Percentiles rank a stretch among this genome's conserved stretches.
Conservation (phyloP, 75 land plant genomes). For the Pinus tabuliformis region DNA sequence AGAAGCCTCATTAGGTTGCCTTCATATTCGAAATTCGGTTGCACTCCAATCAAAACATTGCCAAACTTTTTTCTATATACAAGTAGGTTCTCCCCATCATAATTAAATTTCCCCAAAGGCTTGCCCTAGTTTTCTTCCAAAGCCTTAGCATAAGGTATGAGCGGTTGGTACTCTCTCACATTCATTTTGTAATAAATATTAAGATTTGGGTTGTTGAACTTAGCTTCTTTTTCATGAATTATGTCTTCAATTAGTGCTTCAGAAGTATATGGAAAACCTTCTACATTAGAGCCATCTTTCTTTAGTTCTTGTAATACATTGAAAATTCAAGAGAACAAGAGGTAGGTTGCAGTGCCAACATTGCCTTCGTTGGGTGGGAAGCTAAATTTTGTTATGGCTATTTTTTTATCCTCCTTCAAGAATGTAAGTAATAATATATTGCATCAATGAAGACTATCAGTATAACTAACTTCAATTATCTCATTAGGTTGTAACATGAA, state of each 20-base stretch:
- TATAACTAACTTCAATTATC: background rate
- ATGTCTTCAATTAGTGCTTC: slow-evolving; percentile 26
- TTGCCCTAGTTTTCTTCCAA: slow-evolving; percentile 98
- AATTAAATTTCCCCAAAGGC: slow-evolving; percentile 89
- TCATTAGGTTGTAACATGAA: background rate
- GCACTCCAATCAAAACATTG: slow-evolving; percentile 95
- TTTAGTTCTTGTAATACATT: slow-evolving; percentile 83
- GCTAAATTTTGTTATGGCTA: slow-evolving; percentile 98
- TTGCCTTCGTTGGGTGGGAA: slow-evolving; percentile 99
- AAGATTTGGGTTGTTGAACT: slow-evolving; percentile 94
- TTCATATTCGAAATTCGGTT: slow-evolving; percentile 97
- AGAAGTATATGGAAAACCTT: slow-evolving; percentile 87
- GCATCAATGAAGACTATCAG: background rate
- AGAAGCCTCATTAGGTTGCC: slow-evolving; percentile 98
- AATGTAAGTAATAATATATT: background rate
- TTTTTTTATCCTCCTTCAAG: slow-evolving; percentile 80
- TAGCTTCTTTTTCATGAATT: slow-evolving; percentile 95
- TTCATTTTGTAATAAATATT: slow-evolving; percentile 91
- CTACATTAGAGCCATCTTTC: slow-evolving; percentile 80
- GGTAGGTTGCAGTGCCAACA: slow-evolving; percentile 96
- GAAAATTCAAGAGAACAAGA: slow-evolving; percentile 91
- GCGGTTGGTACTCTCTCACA: slow-evolving; percentile 78
- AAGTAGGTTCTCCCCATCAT: slow-evolving; percentile 92
- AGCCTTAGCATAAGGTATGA: slow-evolving; percentile 80
- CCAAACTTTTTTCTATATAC: slow-evolving; percentile 96